Evolutionary conservation across 148 eudicot species (phyloP).

Genomic region (Silene conica): DNA sequence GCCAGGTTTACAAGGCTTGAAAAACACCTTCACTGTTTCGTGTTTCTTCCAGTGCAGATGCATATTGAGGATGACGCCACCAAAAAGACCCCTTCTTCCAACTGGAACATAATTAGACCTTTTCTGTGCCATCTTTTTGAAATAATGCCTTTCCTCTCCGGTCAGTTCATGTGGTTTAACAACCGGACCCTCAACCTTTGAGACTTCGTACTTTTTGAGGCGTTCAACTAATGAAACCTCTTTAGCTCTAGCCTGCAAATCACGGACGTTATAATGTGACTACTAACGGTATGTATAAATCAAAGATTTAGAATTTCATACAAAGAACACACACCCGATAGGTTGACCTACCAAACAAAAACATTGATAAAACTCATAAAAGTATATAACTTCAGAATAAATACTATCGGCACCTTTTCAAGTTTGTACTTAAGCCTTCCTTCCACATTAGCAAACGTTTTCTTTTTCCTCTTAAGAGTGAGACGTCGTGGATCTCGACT

Average conservation of each 20-base stretch:
- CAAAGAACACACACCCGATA: background rate
- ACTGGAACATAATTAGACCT: slow-evolving; percentile 85
- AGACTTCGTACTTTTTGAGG: slow-evolving; percentile 77
- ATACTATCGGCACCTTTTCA: slow-evolving; percentile 42
- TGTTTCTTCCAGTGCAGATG: slow-evolving; percentile 99
- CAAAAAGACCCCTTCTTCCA: slow-evolving; percentile 90
- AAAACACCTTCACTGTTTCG: slow-evolving; percentile 84
- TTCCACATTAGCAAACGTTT: slow-evolving; percentile 67
- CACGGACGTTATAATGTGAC: slow-evolving; percentile 5
- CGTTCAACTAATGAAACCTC: slow-evolving; percentile 72
- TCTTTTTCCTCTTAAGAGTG: slow-evolving; percentile 55
- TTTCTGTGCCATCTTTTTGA: slow-evolving; percentile 94
- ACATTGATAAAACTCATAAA: background rate
- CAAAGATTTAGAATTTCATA: background rate
- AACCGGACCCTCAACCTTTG: slow-evolving; percentile 67
- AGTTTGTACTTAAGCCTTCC: slow-evolving; percentile 74
- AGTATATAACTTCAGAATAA: background rate
- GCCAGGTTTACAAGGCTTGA: slow-evolving; percentile 96
- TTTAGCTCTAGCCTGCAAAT: slow-evolving; percentile 70
- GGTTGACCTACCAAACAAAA: background rate
- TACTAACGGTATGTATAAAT: background rate
- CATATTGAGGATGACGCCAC: slow-evolving; percentile 96
- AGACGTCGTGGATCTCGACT: slow-evolving; percentile 77
- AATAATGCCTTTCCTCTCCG: slow-evolving; percentile 82
- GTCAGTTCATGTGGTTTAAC: slow-evolving; percentile 65